Conservation (phyloP, 108 stramenopile species). For the Skeletonema potamos region DNA sequence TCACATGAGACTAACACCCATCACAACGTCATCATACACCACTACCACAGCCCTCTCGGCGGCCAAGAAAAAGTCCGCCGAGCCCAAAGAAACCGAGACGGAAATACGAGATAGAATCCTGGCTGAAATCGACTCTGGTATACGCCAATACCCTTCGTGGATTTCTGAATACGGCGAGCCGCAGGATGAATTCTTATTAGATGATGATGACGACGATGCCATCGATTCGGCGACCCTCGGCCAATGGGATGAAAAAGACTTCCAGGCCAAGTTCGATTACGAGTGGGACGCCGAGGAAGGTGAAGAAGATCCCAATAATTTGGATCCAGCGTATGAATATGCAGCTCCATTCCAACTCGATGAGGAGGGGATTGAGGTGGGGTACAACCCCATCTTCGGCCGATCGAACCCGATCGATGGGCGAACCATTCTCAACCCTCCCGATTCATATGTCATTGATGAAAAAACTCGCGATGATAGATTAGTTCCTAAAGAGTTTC, state of each 20-base stretch:
- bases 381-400: conserved; percentile 77
- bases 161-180: conserved; percentile 25
- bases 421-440: conserved; percentile 65
- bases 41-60: neutral
- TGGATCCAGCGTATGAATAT: conserved; percentile 29
- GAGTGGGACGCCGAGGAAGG: conserved; percentile 72
- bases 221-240: conserved; percentile 67
- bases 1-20: neutral
- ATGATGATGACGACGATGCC: conserved; percentile 63
- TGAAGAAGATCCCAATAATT: conserved; percentile 60
- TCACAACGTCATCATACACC: neutral
- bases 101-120: neutral
- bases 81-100: neutral
- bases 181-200: conserved; percentile 9
- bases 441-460: conserved; percentile 77
- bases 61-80: neutral
- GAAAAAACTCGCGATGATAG: conserved; percentile 55
- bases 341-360: conserved; percentile 50
- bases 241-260: conserved; percentile 58
- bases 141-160: neutral
- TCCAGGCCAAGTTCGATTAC: conserved; percentile 67
- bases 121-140: neutral
- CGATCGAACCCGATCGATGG: conserved; percentile 75
- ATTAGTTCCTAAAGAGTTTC: conserved; percentile 60
- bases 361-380: conserved; percentile 81